phyloP scores from a whole-genome alignment of 176 grass and related monocot genomes.

The Bolboschoenus planiculmis region DNA sequence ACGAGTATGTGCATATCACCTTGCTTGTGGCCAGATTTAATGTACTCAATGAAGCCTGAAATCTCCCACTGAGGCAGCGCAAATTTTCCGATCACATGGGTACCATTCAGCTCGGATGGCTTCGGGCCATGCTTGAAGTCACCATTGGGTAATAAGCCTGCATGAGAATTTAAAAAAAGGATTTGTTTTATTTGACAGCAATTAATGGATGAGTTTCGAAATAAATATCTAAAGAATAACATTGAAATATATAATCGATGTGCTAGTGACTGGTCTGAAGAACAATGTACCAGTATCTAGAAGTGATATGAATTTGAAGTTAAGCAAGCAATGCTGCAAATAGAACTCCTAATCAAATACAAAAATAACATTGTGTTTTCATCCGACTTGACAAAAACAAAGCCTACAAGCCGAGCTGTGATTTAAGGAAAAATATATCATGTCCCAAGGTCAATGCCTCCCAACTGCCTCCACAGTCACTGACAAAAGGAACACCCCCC shows the following conservation, averaged over 20 bases:
- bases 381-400: background rate
- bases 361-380: background rate
- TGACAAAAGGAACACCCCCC: too few species aligned
- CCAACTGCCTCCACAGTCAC: too few species aligned
- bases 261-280: too few species aligned
- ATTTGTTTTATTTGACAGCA: background rate
- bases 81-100: constrained; percentile 38
- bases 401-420: too few species aligned
- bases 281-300: too few species aligned
- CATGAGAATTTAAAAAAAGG: background rate
- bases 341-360: too few species aligned
- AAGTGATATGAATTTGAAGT: too few species aligned
- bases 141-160: constrained; percentile 76
- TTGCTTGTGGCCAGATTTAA: constrained; percentile 78
- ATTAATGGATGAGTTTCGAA: background rate
- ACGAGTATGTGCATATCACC: constrained; percentile 79
- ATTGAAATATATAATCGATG: background rate
- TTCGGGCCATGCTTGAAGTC: constrained; percentile 63
- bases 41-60: constrained; percentile 75
- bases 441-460: too few species aligned
- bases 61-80: constrained; percentile 51
- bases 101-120: constrained; percentile 51
- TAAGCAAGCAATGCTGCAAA: background rate
- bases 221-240: background rate
- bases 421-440: too few species aligned